Conservation (phyloP, 495 filamentous ascomycete genomes). For the Neurospora tetrasperma region DNA sequence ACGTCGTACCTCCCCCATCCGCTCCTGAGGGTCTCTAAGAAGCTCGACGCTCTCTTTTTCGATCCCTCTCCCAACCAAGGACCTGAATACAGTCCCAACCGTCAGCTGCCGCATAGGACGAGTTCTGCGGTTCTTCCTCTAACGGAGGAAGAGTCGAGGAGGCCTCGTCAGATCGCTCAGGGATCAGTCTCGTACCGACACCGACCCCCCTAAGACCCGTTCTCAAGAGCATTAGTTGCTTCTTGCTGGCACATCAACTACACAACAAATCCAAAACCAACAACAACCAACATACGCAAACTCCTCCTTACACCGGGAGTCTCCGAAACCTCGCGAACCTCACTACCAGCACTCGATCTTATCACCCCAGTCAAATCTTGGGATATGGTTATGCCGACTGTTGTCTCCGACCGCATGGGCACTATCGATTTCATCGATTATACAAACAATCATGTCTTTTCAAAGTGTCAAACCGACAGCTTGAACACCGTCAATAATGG, state of each 20-base stretch:
- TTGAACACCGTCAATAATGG: conserved; percentile 29
- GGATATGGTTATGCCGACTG: conserved; percentile 48
- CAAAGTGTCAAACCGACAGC: neutral
- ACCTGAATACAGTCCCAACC: conserved; percentile 43
- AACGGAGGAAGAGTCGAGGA: conserved; percentile 84
- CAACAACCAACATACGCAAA: neutral
- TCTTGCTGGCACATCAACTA: conserved; percentile 1
- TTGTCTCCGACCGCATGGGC: conserved; percentile 34
- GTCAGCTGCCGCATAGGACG: conserved; percentile 99
- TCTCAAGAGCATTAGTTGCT: conserved; percentile 11
- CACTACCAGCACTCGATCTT: neutral
- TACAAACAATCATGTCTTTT: conserved; percentile 37
- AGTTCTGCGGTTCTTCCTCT: conserved; percentile 95
- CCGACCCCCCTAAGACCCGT: conserved; percentile 73
- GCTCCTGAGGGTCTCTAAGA: conserved; percentile 42
- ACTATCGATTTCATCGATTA: conserved; percentile 27
- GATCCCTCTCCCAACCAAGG: conserved; percentile 46
- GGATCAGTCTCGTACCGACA: conserved; percentile 68
- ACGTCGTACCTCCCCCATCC: conserved; percentile 35
- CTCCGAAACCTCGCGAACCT: conserved; percentile 1
- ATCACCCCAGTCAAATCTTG: conserved; percentile 18
- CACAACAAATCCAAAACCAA: neutral
- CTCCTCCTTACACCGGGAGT: neutral
- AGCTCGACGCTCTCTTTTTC: conserved; percentile 37
- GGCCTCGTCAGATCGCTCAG: conserved; percentile 72